These are phyloP conservation scores for Pythium aphanidermatum DNA, from an alignment of 352 stramenopile species.

Conservation along the genomic window DNA sequence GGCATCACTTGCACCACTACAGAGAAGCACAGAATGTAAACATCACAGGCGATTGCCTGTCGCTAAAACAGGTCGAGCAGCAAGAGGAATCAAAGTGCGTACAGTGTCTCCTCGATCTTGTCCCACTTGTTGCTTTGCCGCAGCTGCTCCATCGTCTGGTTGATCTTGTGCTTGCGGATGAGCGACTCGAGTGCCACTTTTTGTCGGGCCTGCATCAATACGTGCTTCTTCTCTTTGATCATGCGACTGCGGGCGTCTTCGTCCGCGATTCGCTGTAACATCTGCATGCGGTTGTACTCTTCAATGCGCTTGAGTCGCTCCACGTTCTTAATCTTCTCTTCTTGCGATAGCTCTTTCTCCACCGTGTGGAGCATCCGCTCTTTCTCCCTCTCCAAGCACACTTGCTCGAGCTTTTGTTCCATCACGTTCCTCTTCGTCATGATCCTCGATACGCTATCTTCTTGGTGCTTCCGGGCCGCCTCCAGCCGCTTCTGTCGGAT, in stretches of 20 bases:
- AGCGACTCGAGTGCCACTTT: constrained; percentile 59
- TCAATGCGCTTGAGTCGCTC: constrained; percentile 70
- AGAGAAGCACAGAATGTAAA: constrained; percentile 1
- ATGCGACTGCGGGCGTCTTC: constrained; percentile 49
- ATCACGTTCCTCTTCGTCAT: constrained; percentile 35
- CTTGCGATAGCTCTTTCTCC: constrained; percentile 39
- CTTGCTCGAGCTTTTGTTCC: constrained; percentile 33
- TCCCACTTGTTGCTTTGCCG: constrained; percentile 66
- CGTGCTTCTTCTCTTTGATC: constrained; percentile 62
- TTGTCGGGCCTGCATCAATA: constrained; percentile 47
- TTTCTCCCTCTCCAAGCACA: constrained; percentile 31
- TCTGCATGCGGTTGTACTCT: constrained; percentile 54
- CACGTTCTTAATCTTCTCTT: constrained; percentile 66
- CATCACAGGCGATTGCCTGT: too few species aligned
- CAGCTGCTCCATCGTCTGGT: constrained; percentile 60
- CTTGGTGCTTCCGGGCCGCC: constrained; percentile 32
- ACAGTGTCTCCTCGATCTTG: constrained; percentile 72
- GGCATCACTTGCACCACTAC: constrained; percentile 11
- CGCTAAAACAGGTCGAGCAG: constrained; percentile 3
- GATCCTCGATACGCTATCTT: constrained; percentile 32
- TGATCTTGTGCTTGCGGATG: constrained; percentile 61
- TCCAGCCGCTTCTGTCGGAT: constrained; percentile 60
- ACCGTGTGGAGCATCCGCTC: constrained; percentile 42
- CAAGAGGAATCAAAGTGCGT: constrained; percentile 29
- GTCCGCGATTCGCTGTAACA: constrained; percentile 45